phyloP scores from a whole-genome alignment of 192 early-diverging fungal species.

The Backusella morwellensis region DNA sequence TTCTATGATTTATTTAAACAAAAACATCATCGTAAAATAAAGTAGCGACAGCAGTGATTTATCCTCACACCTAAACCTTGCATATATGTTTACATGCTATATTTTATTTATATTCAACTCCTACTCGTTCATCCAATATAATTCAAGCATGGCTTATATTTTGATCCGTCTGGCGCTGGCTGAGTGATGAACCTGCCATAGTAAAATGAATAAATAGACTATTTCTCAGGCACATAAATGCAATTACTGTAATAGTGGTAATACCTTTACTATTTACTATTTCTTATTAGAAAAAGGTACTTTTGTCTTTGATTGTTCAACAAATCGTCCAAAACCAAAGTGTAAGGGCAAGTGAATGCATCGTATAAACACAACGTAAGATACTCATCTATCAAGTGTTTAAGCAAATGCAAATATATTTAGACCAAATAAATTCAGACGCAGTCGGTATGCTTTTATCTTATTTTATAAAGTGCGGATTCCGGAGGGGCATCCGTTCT shows the following conservation, averaged over 20 bases:
- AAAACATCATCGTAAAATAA: background rate
- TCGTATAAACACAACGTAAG: background rate
- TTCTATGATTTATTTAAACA: background rate
- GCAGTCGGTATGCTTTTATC: background rate
- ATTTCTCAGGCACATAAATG: background rate
- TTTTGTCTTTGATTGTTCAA: background rate
- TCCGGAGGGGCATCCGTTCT: conserved; percentile 1
- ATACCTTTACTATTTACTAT: background rate
- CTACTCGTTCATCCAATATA: background rate
- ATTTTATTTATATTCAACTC: background rate
- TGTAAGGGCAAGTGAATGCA: background rate
- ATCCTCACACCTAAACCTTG: background rate
- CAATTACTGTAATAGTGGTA: background rate
- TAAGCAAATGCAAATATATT: background rate
- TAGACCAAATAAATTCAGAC: background rate
- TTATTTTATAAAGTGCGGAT: background rate
- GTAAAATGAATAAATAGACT: background rate
- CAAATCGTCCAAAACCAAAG: background rate
- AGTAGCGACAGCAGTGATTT: background rate
- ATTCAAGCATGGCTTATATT: background rate
- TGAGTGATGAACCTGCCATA: background rate
- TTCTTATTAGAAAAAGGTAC: background rate
- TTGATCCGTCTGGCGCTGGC: background rate
- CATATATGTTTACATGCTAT: background rate
- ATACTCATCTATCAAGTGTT: background rate